Base-by-base conservation (phyloP, 345 rosid genomes). In the Erucastrum elatum region DNA sequence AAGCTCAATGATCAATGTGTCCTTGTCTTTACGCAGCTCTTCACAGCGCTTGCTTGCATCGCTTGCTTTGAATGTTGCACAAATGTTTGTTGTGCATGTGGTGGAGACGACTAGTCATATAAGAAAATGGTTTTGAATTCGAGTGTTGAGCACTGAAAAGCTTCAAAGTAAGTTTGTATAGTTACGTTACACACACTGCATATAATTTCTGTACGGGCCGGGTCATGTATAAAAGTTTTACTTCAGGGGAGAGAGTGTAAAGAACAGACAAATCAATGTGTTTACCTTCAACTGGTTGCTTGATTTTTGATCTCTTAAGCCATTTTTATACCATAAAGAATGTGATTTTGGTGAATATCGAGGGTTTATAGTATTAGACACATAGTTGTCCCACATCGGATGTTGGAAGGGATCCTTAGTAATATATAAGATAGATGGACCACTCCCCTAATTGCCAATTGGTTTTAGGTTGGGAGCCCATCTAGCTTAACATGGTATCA, bases 21-120 rank as follows among this genome's bases (percentile, higher is more conserved):
- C 64, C 25, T 84, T 3, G 84, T 71, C 13, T 75, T 89, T 51
- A 79, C 93, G 2, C 99, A 95, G 81, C 34, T 90, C 13, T 89
- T 86, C 80, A 44, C 86, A 4, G 92, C 92, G 27, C 64, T 91
- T 11, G 97, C 92, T 27, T 93, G 91, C 80, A 71, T 90, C 15
- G 93, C 92, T 68, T 93, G 99, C 85, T 26, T 87, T 37, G 94
- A 93, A 69, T 89, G 96, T 82, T 95, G 98, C 81, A 58, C 93
- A 8, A 33, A 31, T 8, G 9, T 95, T n/a, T 93, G 99, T 79
- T 93, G 94, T 59, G 1, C 77, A 82, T 93, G 94, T 63, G 94
- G 94, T 63, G 94, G 94, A 68, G 53, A 81, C 1, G 87, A 86
- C 3, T 53, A 74, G 82, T 60, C 49, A 53, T n/a, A 27, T 4